Evolutionary conservation across 1,284 basidiomycete species (phyloP).

Genomic region (Rhodotorula sp.): DNA sequence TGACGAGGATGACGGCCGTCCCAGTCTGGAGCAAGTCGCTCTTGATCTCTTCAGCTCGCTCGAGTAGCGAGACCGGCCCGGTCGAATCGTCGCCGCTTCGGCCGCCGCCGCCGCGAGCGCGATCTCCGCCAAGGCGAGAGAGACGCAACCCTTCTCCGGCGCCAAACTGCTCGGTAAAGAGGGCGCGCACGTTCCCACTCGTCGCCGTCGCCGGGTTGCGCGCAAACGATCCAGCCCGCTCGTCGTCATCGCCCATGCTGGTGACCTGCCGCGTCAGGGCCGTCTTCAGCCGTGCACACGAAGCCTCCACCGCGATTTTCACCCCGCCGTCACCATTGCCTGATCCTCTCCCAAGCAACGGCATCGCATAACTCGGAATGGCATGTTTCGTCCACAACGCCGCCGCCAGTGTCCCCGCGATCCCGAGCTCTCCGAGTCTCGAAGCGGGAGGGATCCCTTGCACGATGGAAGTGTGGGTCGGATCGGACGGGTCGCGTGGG

Average conservation of each 20-base stretch:
- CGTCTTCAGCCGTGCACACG: too few species aligned
- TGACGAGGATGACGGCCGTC: conserved; percentile 33
- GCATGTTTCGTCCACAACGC: conserved; percentile 32
- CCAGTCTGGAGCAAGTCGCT: conserved; percentile 13
- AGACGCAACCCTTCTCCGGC: conserved; percentile 20
- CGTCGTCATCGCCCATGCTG: too few species aligned
- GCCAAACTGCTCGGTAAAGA: background rate
- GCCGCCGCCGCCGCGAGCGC: conserved; percentile 12
- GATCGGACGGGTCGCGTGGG: background rate
- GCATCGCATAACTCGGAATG: conserved; percentile 28
- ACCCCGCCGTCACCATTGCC: too few species aligned
- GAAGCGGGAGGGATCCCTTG: conserved; percentile 19
- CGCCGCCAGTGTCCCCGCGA: conserved; percentile 9
- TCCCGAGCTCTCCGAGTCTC: conserved; percentile 17
- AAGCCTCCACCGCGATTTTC: too few species aligned
- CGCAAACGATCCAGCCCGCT: background rate
- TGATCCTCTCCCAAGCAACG: background rate
- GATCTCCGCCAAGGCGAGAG: conserved; percentile 9
- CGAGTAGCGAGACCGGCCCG: background rate
- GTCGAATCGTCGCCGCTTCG: too few species aligned
- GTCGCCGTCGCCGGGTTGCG: background rate
- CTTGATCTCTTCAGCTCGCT: conserved; percentile 11
- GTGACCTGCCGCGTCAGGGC: too few species aligned
- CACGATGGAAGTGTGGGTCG: conserved; percentile 20
- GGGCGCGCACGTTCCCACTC: background rate